Base-by-base conservation (phyloP, 2,329 filamentous ascomycete species). In the Aspergillus sp. region DNA sequence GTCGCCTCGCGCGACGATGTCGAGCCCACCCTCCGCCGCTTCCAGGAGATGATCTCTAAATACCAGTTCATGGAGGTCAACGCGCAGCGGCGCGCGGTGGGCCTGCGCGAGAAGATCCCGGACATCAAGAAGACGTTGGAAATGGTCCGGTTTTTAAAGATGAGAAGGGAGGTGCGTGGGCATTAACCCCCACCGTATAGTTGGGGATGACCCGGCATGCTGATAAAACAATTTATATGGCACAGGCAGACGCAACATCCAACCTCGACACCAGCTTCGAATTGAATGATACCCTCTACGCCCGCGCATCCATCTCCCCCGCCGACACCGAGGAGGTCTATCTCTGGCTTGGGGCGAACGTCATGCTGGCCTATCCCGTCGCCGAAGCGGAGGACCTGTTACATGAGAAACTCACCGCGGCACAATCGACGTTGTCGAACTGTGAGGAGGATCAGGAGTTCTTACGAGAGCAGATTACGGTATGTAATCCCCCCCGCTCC, bases 1-100 rank as follows among this genome's bases (percentile, higher is more conserved):
- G 70, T 74, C 53, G 66, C 69, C 40, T 65, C 64, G 4, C 65
- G 69, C 47, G 63, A 64, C 4, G 71, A 74, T 42, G 70, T 73
- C 52, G 71, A 74, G 52, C 55, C 65, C 26, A 74, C 71, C 1
- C 64, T 74, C 4, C 63, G 65, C 49, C 65, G 64, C 12, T 73
- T 74, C 60, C 71, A 73, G 56, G 71, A 74, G 54, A 69, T 70
- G 61, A 64, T 66, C 64, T 94, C 89, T 58, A 98, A 98, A 78
- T 98, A 98, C 74, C 93, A 97, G 69, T 98, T 97, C 73, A 98
- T 98, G 93, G 89, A 97, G 72, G 76, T 85, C 65, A 97, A 95
- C 69, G 86, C 93, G 49, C 85, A 94, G 67, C 80, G 88, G 53
- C 81, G 93, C 42, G 84, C 86, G 45, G 76, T 78, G 3, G 89